Conservation (phyloP, 345 rosid genomes). For the Melaleuca alternifolia region DNA sequence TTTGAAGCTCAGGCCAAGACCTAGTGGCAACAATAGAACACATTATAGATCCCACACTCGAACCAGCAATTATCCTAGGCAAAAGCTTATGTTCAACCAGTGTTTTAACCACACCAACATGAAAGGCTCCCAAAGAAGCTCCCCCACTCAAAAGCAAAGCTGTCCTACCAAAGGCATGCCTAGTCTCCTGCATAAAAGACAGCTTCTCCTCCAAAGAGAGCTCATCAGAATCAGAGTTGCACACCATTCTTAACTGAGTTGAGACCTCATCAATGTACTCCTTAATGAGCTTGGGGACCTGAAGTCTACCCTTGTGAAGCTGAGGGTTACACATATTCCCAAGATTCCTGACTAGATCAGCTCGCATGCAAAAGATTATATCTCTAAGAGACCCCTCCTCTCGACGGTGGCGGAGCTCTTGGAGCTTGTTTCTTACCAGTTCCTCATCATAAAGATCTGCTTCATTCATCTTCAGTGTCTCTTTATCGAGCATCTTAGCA, state of each 20-base stretch:
- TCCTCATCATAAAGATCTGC: constrained; percentile 77
- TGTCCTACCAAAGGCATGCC: constrained; percentile 96
- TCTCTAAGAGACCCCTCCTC: constrained; percentile 87
- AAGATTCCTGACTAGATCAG: constrained; percentile 85
- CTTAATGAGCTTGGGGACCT: constrained; percentile 79
- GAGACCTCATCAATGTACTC: constrained; percentile 94
- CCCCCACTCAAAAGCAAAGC: constrained; percentile 98
- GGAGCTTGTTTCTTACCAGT: constrained; percentile 76
- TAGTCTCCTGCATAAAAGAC: constrained; percentile 92
- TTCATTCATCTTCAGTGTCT: constrained; percentile 70
- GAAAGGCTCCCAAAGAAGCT: constrained; percentile 94
- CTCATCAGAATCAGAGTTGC: constrained; percentile 79
- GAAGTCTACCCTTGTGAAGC: constrained; percentile 97
- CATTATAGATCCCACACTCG: constrained; percentile 93
- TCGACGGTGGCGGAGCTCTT: constrained; percentile 77
- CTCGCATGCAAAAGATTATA: constrained; percentile 94
- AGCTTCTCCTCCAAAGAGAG: constrained; percentile 90
- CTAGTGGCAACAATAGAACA: constrained; percentile 83
- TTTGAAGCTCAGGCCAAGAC: constrained; percentile 97
- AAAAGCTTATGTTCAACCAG: constrained; percentile 82
- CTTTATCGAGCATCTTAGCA: constrained; percentile 92
- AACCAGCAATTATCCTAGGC: constrained; percentile 89
- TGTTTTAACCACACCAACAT: constrained; percentile 83
- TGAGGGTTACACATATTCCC: constrained; percentile 97
- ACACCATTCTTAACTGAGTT: constrained; percentile 85